Base-by-base conservation (phyloP, 2,329 filamentous ascomycete species). In the Microcyclospora pomicola region DNA sequence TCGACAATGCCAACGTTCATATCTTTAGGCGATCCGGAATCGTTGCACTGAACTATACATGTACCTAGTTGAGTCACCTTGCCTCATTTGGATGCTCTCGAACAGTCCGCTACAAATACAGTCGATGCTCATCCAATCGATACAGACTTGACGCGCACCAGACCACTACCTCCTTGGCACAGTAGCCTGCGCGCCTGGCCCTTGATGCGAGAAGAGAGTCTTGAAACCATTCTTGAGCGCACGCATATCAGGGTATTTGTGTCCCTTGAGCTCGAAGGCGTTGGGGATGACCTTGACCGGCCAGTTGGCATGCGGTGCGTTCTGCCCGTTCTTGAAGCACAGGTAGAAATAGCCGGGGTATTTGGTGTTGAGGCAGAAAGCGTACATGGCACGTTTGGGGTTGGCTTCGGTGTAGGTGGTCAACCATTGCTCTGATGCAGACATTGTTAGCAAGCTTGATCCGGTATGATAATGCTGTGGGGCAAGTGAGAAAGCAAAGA, bases 141-240 rank as follows among this genome's bases (percentile, higher is more conserved):
- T 24, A 24, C 19, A 24, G 19, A 24, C 19, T 24, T 24, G 7
- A 24, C 7, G 7, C 19, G 7, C 7, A 24, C 7, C 19, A 7
- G 19, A 24, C 19, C 19, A 24, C 19, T 24, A 24, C 19, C 19
- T 24, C 19, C 19, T 24, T 24, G 19, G 19, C 7, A 24, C 19
- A 24, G 19, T 24, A 24, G 19, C 19, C 19, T 24, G 19, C 19
- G 19, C 39, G 13, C 41, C 41, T 10, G 49, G 41, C 33, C 51
- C 48, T 42, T 50, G 48, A 45, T 55, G 46, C n/a, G 44, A 38
- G 58, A 86, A 86, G 38, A 87, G 69, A 54, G 88, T 62, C 70
- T 96, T 96, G 71, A 96, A 96, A 5, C 88, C 91, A 63, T 98
- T 98, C 69, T 88, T 94, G 45, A 98, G 67, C 35, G 86, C 85